These are phyloP conservation scores for Ascodesmis nigricans DNA, from an alignment of 495 filamentous ascomycete genomes.

Conservation along the genomic window DNA sequence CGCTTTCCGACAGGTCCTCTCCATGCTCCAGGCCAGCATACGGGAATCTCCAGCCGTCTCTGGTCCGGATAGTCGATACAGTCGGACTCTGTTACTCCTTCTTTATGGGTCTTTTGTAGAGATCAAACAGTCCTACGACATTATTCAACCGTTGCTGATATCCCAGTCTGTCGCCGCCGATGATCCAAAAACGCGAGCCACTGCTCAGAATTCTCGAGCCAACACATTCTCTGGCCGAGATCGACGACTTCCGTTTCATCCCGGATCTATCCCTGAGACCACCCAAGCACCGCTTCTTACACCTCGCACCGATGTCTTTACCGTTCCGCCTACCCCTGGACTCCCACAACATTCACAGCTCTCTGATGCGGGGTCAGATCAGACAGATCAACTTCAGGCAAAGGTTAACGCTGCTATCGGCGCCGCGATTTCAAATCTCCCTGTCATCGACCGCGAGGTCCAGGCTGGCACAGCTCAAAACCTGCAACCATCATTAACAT, in stretches of 20 bases:
- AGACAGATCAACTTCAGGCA: constrained; percentile 16
- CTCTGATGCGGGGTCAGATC: constrained; percentile 17
- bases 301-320: constrained; percentile 11
- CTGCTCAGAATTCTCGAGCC: neutral
- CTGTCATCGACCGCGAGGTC: constrained; percentile 17
- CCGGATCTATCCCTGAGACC: no score
- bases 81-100: constrained; percentile 58
- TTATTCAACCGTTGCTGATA: constrained; percentile 13
- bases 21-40: constrained; percentile 45
- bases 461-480: constrained; percentile 14
- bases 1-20: constrained; percentile 53
- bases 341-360: constrained; percentile 10
- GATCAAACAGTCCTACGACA: constrained; percentile 26
- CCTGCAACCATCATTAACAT: constrained; percentile 12
- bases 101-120: constrained; percentile 66
- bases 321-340: constrained; percentile 10
- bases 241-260: constrained; percentile 1
- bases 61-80: constrained; percentile 46
- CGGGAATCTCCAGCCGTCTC: constrained; percentile 38
- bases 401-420: constrained; percentile 19
- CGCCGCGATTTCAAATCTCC: constrained; percentile 14
- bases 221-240: no score
- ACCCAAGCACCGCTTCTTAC: constrained; percentile 10
- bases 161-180: constrained; percentile 3
- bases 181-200: neutral